phyloP scores from a whole-genome alignment of 78 protist species.

The Blattamonas nauphoetae region DNA sequence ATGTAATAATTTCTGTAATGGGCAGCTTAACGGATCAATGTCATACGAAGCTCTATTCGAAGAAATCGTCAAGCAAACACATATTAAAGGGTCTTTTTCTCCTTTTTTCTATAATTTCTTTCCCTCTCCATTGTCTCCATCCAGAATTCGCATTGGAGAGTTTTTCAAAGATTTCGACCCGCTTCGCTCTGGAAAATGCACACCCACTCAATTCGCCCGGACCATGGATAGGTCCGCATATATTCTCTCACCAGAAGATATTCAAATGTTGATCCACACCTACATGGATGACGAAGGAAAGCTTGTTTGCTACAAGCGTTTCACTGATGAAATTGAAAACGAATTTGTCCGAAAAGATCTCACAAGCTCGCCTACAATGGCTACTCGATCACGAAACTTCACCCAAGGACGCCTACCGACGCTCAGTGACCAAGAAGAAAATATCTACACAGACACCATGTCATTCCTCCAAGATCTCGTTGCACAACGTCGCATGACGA shows the following conservation, averaged over 20 bases:
- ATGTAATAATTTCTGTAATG: no score
- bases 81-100: not conserved
- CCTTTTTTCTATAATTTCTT: not conserved
- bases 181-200: not conserved
- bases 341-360: not conserved
- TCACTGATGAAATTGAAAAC: not conserved
- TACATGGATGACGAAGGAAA: not conserved
- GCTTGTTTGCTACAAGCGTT: not conserved
- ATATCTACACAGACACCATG: not conserved
- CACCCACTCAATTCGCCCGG: not conserved
- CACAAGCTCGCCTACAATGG: not conserved
- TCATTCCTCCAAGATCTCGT: not conserved
- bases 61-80: no score
- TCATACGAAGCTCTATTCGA: no score
- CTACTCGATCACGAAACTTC: not conserved
- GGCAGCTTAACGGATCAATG: no score
- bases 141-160: not conserved
- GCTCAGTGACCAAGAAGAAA: not conserved
- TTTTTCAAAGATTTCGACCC: constrained; percentile 10
- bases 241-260: not conserved
- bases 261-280: not conserved
- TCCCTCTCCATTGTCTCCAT: not conserved
- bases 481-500: not conserved
- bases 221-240: not conserved
- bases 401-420: not conserved